These are phyloP conservation scores for Heterobasidion irregulare DNA, from an alignment of 1,284 basidiomycete genomes.

Conservation along the genomic window DNA sequence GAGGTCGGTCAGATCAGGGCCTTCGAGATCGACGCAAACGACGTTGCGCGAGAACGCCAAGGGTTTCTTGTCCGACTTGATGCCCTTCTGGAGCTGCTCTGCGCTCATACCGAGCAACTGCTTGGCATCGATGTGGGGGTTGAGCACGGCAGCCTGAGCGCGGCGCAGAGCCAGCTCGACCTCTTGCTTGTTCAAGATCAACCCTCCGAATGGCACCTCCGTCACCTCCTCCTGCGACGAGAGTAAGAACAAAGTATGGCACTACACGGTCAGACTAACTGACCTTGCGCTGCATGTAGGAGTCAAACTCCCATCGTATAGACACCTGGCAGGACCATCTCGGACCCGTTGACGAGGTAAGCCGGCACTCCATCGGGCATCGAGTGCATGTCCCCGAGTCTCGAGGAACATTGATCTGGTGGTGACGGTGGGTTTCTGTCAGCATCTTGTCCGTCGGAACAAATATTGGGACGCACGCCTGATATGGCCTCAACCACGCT, in stretches of 20 bases:
- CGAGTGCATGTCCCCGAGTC: slow-evolving; percentile 33
- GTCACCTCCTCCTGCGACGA: slow-evolving; percentile 15
- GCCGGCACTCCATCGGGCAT: slow-evolving; percentile 34
- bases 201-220: slow-evolving; percentile 26
- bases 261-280: not conserved
- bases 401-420: slow-evolving; percentile 26
- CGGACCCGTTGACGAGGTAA: slow-evolving; percentile 17
- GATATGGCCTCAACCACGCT: slow-evolving; percentile 32
- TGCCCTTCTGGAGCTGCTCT: slow-evolving; percentile 13
- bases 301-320: slow-evolving; percentile 26
- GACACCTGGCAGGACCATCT: slow-evolving; percentile 29
- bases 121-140: slow-evolving; percentile 18
- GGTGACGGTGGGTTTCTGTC: not conserved
- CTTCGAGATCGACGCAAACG: slow-evolving; percentile 35
- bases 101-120: slow-evolving; percentile 17
- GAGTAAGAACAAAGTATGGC: not conserved
- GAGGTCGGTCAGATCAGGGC: slow-evolving; percentile 34
- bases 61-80: slow-evolving; percentile 5
- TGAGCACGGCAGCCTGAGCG: slow-evolving; percentile 36
- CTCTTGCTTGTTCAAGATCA: slow-evolving; percentile 24
- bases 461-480: slow-evolving; percentile 18
- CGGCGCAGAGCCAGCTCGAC: slow-evolving; percentile 32
- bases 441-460: not conserved
- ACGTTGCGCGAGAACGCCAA: slow-evolving; percentile 33
- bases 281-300: slow-evolving; percentile 6